phyloP scores from a whole-genome alignment of 306 rosid species.

The Bauhinia variegata region DNA sequence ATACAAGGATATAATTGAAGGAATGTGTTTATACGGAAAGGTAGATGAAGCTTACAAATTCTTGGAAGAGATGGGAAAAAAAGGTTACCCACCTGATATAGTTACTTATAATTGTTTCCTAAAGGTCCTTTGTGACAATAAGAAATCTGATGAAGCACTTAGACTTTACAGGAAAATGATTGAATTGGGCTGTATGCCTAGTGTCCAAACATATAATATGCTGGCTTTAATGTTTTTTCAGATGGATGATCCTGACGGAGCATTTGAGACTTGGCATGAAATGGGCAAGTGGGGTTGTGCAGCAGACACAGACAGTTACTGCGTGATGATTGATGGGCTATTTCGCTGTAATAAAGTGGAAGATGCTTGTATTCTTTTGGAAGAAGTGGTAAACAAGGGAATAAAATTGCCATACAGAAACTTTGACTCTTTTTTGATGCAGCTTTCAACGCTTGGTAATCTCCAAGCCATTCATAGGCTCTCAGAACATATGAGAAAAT shows the following conservation, averaged over 20 bases:
- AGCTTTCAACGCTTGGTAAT: conserved; percentile 73
- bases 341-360: conserved; percentile 60
- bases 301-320: conserved; percentile 63
- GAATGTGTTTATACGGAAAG: conserved; percentile 83
- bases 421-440: conserved; percentile 70
- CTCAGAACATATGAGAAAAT: conserved; percentile 82
- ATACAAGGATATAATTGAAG: conserved; percentile 82
- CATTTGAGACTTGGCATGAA: conserved; percentile 80
- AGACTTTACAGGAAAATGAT: conserved; percentile 67
- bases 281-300: conserved; percentile 64
- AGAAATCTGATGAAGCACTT: conserved; percentile 74
- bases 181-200: conserved; percentile 67
- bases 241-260: conserved; percentile 77
- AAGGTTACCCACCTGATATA: conserved; percentile 88
- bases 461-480: conserved; percentile 77
- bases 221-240: conserved; percentile 77
- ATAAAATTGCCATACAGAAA: conserved; percentile 73
- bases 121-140: conserved; percentile 78
- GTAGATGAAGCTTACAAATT: conserved; percentile 75
- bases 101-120: conserved; percentile 91
- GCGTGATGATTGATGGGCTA: conserved; percentile 87
- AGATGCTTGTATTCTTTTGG: conserved; percentile 75
- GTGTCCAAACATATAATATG: conserved; percentile 89
- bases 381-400: conserved; percentile 69
- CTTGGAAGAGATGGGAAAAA: conserved; percentile 92